A percentile compares a stretch with the other conserved stretches of the same genome.
Conservation (phyloP, 331 rosid species). For the Prunus yedoensis region DNA sequence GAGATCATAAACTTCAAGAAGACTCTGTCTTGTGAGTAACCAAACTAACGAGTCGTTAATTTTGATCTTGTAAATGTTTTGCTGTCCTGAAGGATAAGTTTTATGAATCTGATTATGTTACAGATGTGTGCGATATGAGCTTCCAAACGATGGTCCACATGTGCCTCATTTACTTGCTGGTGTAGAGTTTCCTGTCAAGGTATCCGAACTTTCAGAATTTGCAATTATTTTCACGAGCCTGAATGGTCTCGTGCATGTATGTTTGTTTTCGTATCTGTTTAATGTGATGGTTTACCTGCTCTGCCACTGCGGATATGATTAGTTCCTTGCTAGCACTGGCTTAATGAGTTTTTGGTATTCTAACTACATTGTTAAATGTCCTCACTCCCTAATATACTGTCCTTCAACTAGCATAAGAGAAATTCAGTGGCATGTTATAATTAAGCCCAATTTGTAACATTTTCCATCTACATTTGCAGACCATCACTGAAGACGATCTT, state of each 20-base stretch:
- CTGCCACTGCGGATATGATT: too few relatives aligned
- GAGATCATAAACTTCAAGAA: background rate
- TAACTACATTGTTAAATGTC: background rate
- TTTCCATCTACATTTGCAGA: conserved; percentile 20
- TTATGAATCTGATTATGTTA: background rate
- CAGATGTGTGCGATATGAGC: conserved; percentile 38
- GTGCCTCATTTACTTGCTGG: conserved; percentile 31
- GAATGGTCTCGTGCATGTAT: too few relatives aligned
- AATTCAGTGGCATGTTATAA: too few relatives aligned
- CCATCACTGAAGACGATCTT: conserved; percentile 27
- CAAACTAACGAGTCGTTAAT: background rate
- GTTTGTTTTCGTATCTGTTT: too few relatives aligned
- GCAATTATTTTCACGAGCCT: too few relatives aligned
- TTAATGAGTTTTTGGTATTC: too few relatives aligned
- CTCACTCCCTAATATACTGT: background rate
- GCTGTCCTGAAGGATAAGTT: too few relatives aligned
- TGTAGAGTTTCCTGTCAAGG: conserved; percentile 32
- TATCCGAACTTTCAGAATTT: background rate
- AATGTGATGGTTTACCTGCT: too few relatives aligned
- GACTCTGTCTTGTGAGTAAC: conserved; percentile 35
- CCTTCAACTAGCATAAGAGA: too few relatives aligned
- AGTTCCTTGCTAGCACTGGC: too few relatives aligned
- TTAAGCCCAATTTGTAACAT: too few relatives aligned
- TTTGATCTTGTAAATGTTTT: background rate
- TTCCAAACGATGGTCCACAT: conserved; percentile 2